These are phyloP conservation scores for Brassica hybrid DNA, from an alignment of 441 rosid species.

Conservation along the genomic window DNA sequence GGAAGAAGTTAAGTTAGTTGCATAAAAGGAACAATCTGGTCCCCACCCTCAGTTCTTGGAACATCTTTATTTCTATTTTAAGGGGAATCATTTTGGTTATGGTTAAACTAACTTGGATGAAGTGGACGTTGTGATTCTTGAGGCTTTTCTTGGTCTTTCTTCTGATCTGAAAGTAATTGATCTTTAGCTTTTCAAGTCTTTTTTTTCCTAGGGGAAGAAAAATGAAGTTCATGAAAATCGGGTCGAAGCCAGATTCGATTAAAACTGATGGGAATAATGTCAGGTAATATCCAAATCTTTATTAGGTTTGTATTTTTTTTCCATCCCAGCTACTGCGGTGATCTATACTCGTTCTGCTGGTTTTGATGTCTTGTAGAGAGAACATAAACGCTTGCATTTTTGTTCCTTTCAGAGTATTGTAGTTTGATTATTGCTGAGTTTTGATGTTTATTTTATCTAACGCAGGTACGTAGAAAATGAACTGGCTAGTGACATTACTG, in stretches of 20 bases:
- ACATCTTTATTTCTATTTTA: constrained; percentile 47
- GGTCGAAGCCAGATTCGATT: constrained; percentile 82
- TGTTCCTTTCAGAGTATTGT: not conserved
- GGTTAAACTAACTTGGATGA: constrained; percentile 17
- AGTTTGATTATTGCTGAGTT: not conserved
- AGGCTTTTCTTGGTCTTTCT: constrained; percentile 18
- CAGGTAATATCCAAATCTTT: constrained; percentile 53
- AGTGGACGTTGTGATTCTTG: constrained; percentile 36
- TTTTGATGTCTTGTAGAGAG: not conserved
- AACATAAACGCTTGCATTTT: not conserved
- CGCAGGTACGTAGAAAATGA: constrained; percentile 73
- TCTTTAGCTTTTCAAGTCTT: constrained; percentile 33
- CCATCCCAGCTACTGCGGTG: not conserved
- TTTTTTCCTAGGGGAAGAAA: constrained; percentile 31
- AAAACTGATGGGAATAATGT: constrained; percentile 61
- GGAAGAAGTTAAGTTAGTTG: constrained; percentile 48
- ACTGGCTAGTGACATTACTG: constrained; percentile 68
- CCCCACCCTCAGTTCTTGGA: constrained; percentile 64
- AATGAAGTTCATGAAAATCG: constrained; percentile 98
- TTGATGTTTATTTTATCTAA: not conserved
- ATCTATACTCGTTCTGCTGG: constrained; percentile 3
- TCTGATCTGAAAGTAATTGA: constrained; percentile 4
- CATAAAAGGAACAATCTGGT: constrained; percentile 53
- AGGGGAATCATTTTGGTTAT: constrained; percentile 45
- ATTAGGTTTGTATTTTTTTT: constrained; percentile 8